phyloP scores from a whole-genome alignment of 352 stramenopile species.

The Plasmopara viticola region DNA sequence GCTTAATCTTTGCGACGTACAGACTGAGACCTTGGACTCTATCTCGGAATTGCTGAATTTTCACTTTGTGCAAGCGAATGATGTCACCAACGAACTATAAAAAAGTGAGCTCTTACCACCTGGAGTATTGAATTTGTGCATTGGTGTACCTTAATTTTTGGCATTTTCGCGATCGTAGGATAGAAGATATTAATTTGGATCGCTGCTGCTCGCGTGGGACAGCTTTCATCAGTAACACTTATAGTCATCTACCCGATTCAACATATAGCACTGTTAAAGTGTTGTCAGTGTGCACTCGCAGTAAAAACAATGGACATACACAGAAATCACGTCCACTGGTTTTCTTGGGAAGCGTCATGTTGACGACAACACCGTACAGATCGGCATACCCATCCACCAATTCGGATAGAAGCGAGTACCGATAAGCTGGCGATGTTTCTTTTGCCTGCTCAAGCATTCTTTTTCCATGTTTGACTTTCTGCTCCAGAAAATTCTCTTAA shows the following conservation, averaged over 20 bases:
- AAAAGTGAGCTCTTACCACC: not conserved
- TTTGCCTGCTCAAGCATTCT: slow-evolving; percentile 34
- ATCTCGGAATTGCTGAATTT: slow-evolving; percentile 58
- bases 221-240: slow-evolving; percentile 58
- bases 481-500: not conserved
- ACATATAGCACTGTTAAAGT: not conserved
- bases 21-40: slow-evolving; percentile 46
- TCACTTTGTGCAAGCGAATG: slow-evolving; percentile 70
- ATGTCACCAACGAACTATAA: slow-evolving; percentile 63
- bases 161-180: slow-evolving; percentile 48
- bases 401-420: slow-evolving; percentile 51
- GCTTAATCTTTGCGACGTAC: slow-evolving; percentile 21
- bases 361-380: slow-evolving; percentile 69
- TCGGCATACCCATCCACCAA: slow-evolving; percentile 50
- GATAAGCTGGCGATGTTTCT: slow-evolving; percentile 32
- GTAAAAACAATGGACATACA: slow-evolving; percentile 30
- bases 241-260: slow-evolving; percentile 53
- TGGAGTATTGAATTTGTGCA: not conserved
- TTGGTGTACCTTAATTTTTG: slow-evolving; percentile 43
- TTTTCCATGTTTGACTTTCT: slow-evolving; percentile 34
- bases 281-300: not conserved
- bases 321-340: slow-evolving; percentile 54
- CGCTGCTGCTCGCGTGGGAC: slow-evolving; percentile 39
- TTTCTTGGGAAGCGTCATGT: slow-evolving; percentile 63
- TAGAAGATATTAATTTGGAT: slow-evolving; percentile 68